phyloP scores from a whole-genome alignment of 2,329 filamentous ascomycete genomes.

The Nigrospora osmanthi region DNA sequence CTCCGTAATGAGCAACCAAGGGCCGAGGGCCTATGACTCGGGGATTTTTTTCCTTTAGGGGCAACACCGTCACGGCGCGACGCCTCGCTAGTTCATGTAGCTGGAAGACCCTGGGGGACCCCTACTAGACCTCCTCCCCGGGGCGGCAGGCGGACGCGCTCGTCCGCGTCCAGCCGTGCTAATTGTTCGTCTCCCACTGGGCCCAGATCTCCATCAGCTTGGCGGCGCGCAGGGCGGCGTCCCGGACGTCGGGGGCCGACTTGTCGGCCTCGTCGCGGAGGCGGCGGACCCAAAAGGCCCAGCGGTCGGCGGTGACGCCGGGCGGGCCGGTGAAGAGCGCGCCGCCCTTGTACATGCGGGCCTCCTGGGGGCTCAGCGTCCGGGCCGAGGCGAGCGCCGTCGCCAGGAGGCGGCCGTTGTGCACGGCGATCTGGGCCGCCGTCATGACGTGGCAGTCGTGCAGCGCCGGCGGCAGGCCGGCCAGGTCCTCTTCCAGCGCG shows the following conservation, averaged over 20 bases:
- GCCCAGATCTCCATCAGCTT: constrained; percentile 18
- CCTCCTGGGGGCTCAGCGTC: constrained; percentile 8
- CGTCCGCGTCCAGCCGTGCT: too few species aligned
- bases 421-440: constrained; percentile 19
- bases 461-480: background rate
- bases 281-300: constrained; percentile 17
- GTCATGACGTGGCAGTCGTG: constrained; percentile 10
- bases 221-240: constrained; percentile 14
- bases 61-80: too few species aligned
- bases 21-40: too few species aligned
- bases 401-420: constrained; percentile 13
- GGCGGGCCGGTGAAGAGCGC: constrained; percentile 12
- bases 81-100: too few species aligned
- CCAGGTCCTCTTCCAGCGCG: constrained; percentile 14
- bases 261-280: constrained; percentile 14
- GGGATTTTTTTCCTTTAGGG: too few species aligned
- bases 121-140: too few species aligned
- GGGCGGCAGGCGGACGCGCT: too few species aligned
- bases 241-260: constrained; percentile 8
- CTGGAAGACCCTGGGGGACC: too few species aligned
- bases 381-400: constrained; percentile 10
- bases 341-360: constrained; percentile 12
- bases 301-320: constrained; percentile 14
- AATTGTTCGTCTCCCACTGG: background rate
- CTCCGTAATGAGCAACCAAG: too few species aligned